phyloP scores from a whole-genome alignment of 495 filamentous ascomycete genomes.

The Neurospora sp. region DNA sequence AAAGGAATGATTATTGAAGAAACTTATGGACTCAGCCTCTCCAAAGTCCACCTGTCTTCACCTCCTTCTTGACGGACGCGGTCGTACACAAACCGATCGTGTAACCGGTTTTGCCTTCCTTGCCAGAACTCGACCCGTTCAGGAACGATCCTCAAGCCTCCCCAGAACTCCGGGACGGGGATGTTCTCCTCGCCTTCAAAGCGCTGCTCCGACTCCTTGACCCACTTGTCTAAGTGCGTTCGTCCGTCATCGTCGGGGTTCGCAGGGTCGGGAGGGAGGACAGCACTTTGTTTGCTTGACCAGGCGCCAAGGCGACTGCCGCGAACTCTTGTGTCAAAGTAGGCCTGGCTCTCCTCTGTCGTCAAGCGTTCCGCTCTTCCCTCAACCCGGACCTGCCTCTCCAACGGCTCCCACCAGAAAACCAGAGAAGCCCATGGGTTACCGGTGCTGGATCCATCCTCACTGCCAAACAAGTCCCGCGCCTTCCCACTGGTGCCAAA shows the following conservation, averaged over 20 bases:
- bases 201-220: slow-evolving; percentile 56
- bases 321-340: slow-evolving; percentile 72
- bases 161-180: slow-evolving; percentile 90
- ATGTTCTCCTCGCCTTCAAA: slow-evolving; percentile 71
- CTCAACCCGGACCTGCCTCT: slow-evolving; percentile 82
- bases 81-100: slow-evolving; percentile 87
- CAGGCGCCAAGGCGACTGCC: slow-evolving; percentile 84
- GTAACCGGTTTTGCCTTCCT: slow-evolving; percentile 74
- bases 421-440: slow-evolving; percentile 63
- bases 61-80: slow-evolving; percentile 32
- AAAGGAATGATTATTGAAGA: no score
- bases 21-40: slow-evolving; percentile 50
- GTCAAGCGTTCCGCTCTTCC: slow-evolving; percentile 58
- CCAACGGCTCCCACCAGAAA: slow-evolving; percentile 66
- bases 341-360: slow-evolving; percentile 68
- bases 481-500: slow-evolving; percentile 70
- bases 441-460: slow-evolving; percentile 20
- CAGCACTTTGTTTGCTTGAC: slow-evolving; percentile 81
- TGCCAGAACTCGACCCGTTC: slow-evolving; percentile 92
- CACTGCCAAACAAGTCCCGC: slow-evolving; percentile 40
- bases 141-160: slow-evolving; percentile 76
- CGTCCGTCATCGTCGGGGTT: slow-evolving; percentile 47
- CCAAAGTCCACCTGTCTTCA: slow-evolving; percentile 42
- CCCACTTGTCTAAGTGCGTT: slow-evolving; percentile 53
- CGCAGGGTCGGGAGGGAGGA: slow-evolving; percentile 40